Conservation (phyloP, 1,284 basidiomycete species). For the Tilletia caries region DNA sequence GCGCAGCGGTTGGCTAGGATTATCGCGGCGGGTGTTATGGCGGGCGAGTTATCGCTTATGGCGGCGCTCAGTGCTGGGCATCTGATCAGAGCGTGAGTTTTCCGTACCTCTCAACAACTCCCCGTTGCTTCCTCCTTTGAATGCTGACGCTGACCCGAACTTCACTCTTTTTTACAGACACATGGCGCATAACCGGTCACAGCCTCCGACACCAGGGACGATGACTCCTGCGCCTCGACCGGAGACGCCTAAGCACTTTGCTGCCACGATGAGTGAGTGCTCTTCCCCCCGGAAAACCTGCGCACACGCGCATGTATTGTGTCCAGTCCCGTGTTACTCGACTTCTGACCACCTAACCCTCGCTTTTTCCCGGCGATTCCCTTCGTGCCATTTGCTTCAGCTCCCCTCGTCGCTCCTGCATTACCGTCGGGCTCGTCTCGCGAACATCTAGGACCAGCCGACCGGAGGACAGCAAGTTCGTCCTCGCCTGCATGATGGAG, state of each 20-base stretch:
- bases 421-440: background rate
- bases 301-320: too few relatives aligned
- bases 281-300: too few relatives aligned
- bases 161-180: constrained; percentile 22
- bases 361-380: too few relatives aligned
- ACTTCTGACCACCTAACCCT: too few relatives aligned
- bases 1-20: constrained; percentile 51
- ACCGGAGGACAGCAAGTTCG: background rate
- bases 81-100: constrained; percentile 33
- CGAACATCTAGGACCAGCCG: background rate
- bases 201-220: constrained; percentile 47
- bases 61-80: constrained; percentile 49
- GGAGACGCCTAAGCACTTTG: constrained; percentile 42
- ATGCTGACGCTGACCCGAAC: too few relatives aligned
- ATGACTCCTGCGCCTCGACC: constrained; percentile 41
- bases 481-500: constrained; percentile 5
- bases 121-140: background rate
- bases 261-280: constrained; percentile 43
- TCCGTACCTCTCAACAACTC: background rate
- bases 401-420: constrained; percentile 11
- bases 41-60: constrained; percentile 52
- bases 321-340: too few relatives aligned
- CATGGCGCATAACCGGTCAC: constrained; percentile 52
- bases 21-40: constrained; percentile 52
- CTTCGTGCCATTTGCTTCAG: background rate